Conservation (phyloP, 2,329 filamentous ascomycete genomes). For the Beauveria sp. region DNA sequence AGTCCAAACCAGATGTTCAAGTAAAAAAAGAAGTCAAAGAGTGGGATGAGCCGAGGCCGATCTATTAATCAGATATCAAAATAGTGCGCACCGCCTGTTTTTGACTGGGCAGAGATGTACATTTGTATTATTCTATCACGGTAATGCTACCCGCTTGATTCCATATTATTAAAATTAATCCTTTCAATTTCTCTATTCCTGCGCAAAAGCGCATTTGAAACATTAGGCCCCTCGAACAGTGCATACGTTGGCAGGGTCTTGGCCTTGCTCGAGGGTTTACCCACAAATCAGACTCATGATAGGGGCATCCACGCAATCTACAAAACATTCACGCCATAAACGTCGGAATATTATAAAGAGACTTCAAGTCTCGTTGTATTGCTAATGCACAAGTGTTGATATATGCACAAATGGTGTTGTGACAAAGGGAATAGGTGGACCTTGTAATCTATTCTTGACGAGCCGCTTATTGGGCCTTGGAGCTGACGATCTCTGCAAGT, state of each 20-base stretch:
- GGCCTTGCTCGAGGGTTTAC: no score
- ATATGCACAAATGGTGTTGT: conserved; percentile 44
- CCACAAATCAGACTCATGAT: neutral
- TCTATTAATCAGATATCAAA: conserved; percentile 25
- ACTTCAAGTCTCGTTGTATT: conserved; percentile 35
- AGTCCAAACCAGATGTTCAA: conserved; percentile 20
- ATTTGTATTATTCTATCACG: conserved; percentile 4
- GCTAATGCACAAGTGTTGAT: conserved; percentile 56
- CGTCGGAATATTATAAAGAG: conserved; percentile 9
- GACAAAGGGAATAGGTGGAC: conserved; percentile 43
- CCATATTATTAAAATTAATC: conserved; percentile 1
- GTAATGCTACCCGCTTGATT: neutral
- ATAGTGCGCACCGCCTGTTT: neutral
- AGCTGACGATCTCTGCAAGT: conserved; percentile 49
- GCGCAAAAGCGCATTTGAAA: neutral
- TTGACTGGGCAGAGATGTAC: neutral
- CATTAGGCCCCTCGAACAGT: no score
- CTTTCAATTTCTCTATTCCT: neutral
- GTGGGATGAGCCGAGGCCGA: conserved; percentile 34
- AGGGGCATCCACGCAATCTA: neutral
- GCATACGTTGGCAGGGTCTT: no score
- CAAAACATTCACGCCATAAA: neutral
- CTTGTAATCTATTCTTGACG: conserved; percentile 30
- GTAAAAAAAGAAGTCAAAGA: conserved; percentile 29
- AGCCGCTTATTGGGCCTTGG: conserved; percentile 54